Conservation (phyloP, 2,329 filamentous ascomycete genomes). For the Dothistroma septosporum region DNA sequence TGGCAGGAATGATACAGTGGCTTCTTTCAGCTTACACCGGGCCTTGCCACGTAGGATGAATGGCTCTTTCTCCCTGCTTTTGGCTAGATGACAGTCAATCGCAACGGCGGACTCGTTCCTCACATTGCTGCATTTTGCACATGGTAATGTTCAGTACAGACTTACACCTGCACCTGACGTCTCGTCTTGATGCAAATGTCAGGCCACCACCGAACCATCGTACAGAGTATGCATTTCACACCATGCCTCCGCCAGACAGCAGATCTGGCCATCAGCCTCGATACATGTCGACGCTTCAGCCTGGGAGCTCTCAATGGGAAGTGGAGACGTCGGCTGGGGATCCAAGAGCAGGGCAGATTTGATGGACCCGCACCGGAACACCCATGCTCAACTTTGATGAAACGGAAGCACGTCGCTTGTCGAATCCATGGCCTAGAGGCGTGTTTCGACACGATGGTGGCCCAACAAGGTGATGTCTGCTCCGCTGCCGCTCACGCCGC, state of each 20-base stretch:
- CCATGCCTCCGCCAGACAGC: no score
- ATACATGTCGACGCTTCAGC: not conserved
- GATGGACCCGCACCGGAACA: not conserved
- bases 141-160: no score
- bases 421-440: not conserved
- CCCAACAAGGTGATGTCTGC: not conserved
- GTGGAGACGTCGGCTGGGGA: constrained; percentile 3
- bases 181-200: no score
- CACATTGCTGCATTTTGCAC: no score
- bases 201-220: no score
- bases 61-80: no score
- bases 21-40: not conserved
- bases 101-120: no score
- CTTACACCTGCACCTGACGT: no score
- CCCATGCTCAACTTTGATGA: not conserved
- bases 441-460: not conserved
- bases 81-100: no score
- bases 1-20: not conserved
- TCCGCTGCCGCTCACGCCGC: not conserved
- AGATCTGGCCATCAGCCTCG: no score
- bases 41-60: no score
- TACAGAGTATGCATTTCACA: no score
- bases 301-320: not conserved
- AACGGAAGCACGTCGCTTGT: not conserved
- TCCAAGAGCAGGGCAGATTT: constrained; percentile 3